These are phyloP conservation scores for Ceratocystis albifundus DNA, from an alignment of 2,329 filamentous ascomycete species.

Conservation along the genomic window DNA sequence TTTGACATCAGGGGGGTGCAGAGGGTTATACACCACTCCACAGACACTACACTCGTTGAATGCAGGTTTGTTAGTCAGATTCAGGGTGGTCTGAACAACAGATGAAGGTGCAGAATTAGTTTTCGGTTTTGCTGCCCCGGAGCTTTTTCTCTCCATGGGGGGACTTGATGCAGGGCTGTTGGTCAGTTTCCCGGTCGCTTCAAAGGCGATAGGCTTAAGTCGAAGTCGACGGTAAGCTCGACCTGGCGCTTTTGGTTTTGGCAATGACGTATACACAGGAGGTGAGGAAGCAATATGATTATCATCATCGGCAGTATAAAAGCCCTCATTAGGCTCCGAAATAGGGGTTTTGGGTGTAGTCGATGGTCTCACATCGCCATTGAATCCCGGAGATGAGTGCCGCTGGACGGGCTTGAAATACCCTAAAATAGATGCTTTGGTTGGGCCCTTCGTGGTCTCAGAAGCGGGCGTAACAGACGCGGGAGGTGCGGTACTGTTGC, in stretches of 20 bases:
- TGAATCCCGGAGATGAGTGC: conserved; percentile 7
- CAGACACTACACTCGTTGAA: conserved; percentile 37
- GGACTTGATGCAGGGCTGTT: not conserved
- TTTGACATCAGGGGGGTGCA: conserved; percentile 36
- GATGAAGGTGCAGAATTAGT: conserved; percentile 4
- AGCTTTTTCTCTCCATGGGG: not conserved
- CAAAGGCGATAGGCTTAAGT: conserved; percentile 3
- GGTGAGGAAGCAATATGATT: not conserved
- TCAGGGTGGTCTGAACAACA: conserved; percentile 35
- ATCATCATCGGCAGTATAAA: not conserved
- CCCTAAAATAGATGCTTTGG: conserved; percentile 32
- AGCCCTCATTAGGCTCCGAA: not conserved
- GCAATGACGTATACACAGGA: not conserved
- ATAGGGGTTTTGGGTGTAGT: not conserved
- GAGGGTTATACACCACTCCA: conserved; percentile 36
- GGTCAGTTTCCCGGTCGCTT: not conserved
- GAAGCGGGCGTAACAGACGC: not conserved
- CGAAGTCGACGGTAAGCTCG: conserved; percentile 1
- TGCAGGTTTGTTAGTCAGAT: conserved; percentile 33
- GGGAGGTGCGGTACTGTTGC: not conserved
- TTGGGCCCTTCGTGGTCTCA: not conserved
- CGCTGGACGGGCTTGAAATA: conserved; percentile 33
- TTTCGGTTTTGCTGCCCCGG: not conserved
- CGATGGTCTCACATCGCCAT: not conserved
- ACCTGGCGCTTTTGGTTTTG: not conserved